Evolutionary conservation across 2,329 filamentous ascomycete species (phyloP), one percentile per base, ranked within the genome.

Genomic region (Ramularia collo-cygni): DNA sequence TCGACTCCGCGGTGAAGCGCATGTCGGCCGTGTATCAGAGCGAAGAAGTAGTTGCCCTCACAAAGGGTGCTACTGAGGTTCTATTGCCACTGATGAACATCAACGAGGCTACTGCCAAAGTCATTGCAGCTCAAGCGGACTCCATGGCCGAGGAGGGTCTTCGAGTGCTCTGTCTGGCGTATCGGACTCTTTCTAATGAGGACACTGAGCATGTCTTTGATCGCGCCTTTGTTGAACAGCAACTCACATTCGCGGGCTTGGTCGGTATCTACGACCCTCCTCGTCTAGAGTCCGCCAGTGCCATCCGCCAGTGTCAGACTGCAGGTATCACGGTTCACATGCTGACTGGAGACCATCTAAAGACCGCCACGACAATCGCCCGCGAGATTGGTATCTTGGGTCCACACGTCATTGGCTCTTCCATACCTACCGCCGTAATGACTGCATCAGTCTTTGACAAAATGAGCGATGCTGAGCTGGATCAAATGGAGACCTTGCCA

Each of bases 321-420:
- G 67, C 67, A 29, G 67, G 67, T n/a, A 69, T 71, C 32, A 66
- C 63, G 1, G 67, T 71, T 1, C 67, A 70, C 47, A 71, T 71
- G 68, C 58, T 70, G 18, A 71, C 68, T 28, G 68, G 68, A 30
- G 68, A 71, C 28, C 66, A 70, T 43, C 60, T 64, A 18, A 65
- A 64, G 38, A 70, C 68, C 5, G 68, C 68, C 1, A 62, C 55
- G 17, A 66, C 67, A 26, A 71, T 71, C 40, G 68, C 68, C n/a
- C 60, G 58, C 31, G 64, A 69, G 33, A 67, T 70, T 19, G 66
- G 66, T 21, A 70, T 70, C 21, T 46, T 70, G 8, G 50, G 47
- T 19, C 41, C 46, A 24, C 42, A 58, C 18, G 53, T 58, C 8
- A 28, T 46, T n/a, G 49, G 51, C 10, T 51, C 48, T 8, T 44